These are phyloP conservation scores for Fusarium concolor DNA, from an alignment of 2,329 filamentous ascomycete genomes.

Conservation along the genomic window DNA sequence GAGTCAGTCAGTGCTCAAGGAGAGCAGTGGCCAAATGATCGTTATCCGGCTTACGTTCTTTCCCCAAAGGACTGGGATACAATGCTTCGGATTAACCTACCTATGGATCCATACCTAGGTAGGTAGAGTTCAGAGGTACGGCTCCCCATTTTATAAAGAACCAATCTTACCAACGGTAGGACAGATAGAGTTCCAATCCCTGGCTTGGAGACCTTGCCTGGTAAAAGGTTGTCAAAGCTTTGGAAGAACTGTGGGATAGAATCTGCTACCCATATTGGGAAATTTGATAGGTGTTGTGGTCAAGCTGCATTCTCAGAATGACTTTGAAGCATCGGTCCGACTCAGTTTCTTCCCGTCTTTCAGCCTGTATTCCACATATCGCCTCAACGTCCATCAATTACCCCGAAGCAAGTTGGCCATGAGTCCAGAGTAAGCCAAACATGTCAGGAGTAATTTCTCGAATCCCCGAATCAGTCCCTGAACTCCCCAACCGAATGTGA, in stretches of 20 bases:
- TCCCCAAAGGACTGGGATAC: neutral
- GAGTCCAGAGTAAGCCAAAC: conserved; percentile 11
- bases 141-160: neutral
- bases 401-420: conserved; percentile 22
- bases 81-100: neutral
- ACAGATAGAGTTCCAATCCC: neutral
- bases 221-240: neutral
- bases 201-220: neutral
- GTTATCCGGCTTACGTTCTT: neutral
- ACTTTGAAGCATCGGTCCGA: too few relatives aligned
- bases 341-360: neutral
- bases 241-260: neutral
- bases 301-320: neutral
- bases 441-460: conserved; percentile 20
- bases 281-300: neutral
- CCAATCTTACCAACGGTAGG: neutral
- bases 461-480: conserved; percentile 12
- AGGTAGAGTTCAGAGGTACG: too few relatives aligned
- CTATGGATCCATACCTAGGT: neutral
- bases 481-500: conserved; percentile 19
- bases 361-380: neutral
- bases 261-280: neutral
- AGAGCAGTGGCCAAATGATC: neutral
- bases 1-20: neutral
- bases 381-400: neutral